These are phyloP conservation scores for Apiotrichum sp. DNA, from an alignment of 1,284 basidiomycete species.

Conservation along the genomic window DNA sequence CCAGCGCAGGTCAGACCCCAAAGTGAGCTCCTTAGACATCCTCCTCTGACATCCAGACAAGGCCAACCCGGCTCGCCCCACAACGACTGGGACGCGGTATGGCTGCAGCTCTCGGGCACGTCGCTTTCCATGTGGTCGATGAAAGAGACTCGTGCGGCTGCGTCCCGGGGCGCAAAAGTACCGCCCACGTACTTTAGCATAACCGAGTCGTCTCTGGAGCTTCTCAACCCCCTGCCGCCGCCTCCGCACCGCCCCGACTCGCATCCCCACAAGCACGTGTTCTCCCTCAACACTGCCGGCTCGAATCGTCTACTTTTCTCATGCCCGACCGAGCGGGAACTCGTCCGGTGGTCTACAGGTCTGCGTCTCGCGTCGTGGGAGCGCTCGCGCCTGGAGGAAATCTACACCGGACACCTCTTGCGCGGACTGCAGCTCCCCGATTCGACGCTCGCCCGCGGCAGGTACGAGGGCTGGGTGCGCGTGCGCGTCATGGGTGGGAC, in stretches of 20 bases:
- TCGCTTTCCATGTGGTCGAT: slow-evolving; percentile 60
- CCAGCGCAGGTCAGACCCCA: slow-evolving; percentile 44
- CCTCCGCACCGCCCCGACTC: slow-evolving; percentile 49
- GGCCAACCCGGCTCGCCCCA: slow-evolving; percentile 67
- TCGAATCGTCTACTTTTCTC: slow-evolving; percentile 86
- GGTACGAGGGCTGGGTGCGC: slow-evolving; percentile 86
- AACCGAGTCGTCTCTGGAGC: slow-evolving; percentile 50
- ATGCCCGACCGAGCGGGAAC: slow-evolving; percentile 62
- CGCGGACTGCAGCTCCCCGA: slow-evolving; percentile 47
- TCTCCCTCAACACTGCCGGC: slow-evolving; percentile 91
- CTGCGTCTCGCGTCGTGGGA: slow-evolving; percentile 91
- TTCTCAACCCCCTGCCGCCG: slow-evolving; percentile 51
- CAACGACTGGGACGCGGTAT: slow-evolving; percentile 88
- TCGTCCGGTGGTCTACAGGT: slow-evolving; percentile 86
- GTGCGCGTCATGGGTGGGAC: slow-evolving; percentile 88
- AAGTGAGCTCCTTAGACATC: slow-evolving; percentile 28
- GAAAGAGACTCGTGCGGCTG: slow-evolving; percentile 46
- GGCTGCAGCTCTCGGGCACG: slow-evolving; percentile 88
- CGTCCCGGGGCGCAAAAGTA: slow-evolving; percentile 42
- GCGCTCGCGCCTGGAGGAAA: slow-evolving; percentile 89
- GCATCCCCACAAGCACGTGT: slow-evolving; percentile 61
- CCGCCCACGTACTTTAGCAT: slow-evolving; percentile 45
- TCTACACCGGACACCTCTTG: slow-evolving; percentile 86
- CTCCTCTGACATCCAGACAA: slow-evolving; percentile 51
- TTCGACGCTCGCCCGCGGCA: slow-evolving; percentile 60